Conservation (phyloP, 23 red algal species). For the Cyanidioschyzon merolae region DNA sequence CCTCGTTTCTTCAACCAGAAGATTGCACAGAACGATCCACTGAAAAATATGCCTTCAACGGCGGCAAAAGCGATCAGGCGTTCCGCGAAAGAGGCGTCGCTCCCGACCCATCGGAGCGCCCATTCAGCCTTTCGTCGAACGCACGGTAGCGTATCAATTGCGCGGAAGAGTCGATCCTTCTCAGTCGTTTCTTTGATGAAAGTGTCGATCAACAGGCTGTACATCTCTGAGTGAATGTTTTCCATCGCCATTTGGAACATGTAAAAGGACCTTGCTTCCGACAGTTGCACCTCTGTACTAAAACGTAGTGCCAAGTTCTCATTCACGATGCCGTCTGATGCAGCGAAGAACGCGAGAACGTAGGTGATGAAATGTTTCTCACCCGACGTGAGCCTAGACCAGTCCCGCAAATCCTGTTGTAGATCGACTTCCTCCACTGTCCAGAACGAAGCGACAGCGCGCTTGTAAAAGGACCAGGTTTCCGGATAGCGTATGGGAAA, state of each 20-base stretch:
- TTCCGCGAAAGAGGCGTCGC: constrained; percentile 14
- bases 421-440: constrained; percentile 30
- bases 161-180: constrained; percentile 12
- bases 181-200: constrained; percentile 19
- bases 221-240: constrained; percentile 36
- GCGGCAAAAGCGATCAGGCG: constrained; percentile 24
- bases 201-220: constrained; percentile 18
- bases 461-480: constrained; percentile 23
- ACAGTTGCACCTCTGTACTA: constrained; percentile 23
- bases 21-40: constrained; percentile 30
- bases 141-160: constrained; percentile 27
- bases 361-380: constrained; percentile 27
- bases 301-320: constrained; percentile 29
- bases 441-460: constrained; percentile 32
- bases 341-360: constrained; percentile 31
- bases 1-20: constrained; percentile 38
- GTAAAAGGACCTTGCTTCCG: constrained; percentile 32
- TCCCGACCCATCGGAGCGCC: constrained; percentile 24
- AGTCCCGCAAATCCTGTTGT: constrained; percentile 21
- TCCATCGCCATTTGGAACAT: constrained; percentile 35
- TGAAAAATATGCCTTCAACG: constrained; percentile 32
- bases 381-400: not conserved
- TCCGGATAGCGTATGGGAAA: constrained; percentile 24
- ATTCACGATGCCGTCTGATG: constrained; percentile 32
- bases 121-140: constrained; percentile 26